Base-by-base conservation (phyloP, 2,329 filamentous ascomycete genomes). In the Fusarium pininemorale region DNA sequence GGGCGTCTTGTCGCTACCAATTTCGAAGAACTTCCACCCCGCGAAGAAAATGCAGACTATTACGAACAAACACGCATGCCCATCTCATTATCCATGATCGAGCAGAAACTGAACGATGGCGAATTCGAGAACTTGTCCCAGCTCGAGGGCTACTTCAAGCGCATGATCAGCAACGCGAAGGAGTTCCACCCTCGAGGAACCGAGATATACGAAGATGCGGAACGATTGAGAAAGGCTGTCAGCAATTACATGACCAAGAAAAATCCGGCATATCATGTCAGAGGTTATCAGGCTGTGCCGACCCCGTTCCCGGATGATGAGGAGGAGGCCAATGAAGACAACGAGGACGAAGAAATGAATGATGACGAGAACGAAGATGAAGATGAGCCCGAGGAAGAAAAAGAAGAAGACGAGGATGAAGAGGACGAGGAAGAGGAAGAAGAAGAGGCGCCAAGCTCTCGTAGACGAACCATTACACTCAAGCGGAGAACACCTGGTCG, bases 161-260 rank as follows among this genome's bases (percentile, higher is more conserved):
- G 94, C 72, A 93, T 98, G 88, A 92, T 97, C 63, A 88, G 90
- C 73, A 98, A 97, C 79, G 94, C 93, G 41, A 97, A 97, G 82
- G 91, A 94, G 61, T 96, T 90, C 83, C 96, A 96, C 79, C 87
- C 91, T 68, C 92, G 92, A 75, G 89, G 88, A 48, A 94, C 93
- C 0, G 84, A 90, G 65, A 87, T 93, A 42, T 96, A 92, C 79
- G 92, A 94, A 48, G 94, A 98, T 84, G 94, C 95, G 14, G 95
- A 98, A 82, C 90, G 94, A 55, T 89, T 98, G 51, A 89, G 95
- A 53, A 98, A 97, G 83, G 92, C 94, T 7, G 87, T 96, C 45
- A 95, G 93, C 81, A 96, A 95, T 78, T 94, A 91, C 81, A 97
- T 97, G 94, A 92, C 91, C 63, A 93, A 93, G 81, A 89, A 92